Evolutionary conservation across 257 asterid species (phyloP), one percentile per base, ranked within the genome.

Genomic region (Avicennia marina): DNA sequence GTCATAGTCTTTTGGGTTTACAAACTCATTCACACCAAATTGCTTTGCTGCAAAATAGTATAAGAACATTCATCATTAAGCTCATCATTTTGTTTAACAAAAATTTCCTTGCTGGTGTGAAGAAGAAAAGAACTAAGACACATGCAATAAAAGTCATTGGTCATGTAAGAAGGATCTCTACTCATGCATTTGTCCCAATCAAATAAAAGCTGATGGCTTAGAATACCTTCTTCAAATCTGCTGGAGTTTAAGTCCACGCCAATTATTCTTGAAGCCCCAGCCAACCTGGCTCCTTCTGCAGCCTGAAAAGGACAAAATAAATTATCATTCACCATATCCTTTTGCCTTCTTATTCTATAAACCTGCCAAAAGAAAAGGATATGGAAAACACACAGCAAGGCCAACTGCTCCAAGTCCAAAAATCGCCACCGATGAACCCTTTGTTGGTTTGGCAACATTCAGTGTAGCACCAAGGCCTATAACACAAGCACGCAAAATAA

Each of bases 341-440:
- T 29, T 7, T 7, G 5, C 33, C 33, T 11, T 21, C 13, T 2
- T 21, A 21, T 10, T 21, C 7, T 1, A 1, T n/a, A 55, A 65
- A 57, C 12, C n/a, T n/a, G n/a, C n/a, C 21, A 55, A 62, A 6
- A 6, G 9, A 9, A 25, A 27, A 21, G 5, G n/a, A 13, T 19
- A 1, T 6, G 12, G 7, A 2, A 20, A 50, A 70, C 91, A 40
- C 66, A 87, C 90, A 34, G 81, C 94, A 62, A 85, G 89, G 8
- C 95, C 96, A 47, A 85, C 93, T 31, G 86, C 87, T 11, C 95
- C 95, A 13, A 88, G 71, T 45, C 96, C 90, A 17, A 89, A 89
- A 48, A 81, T 44, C 42, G 90, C 96, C 26, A 83, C 86, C 0
- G 89, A 60, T 1, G 90, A 77, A 2, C 94, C 90, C 68, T 77